These are phyloP conservation scores for Aplosporella prunicola DNA, from an alignment of 2,329 filamentous ascomycete genomes.

Conservation along the genomic window DNA sequence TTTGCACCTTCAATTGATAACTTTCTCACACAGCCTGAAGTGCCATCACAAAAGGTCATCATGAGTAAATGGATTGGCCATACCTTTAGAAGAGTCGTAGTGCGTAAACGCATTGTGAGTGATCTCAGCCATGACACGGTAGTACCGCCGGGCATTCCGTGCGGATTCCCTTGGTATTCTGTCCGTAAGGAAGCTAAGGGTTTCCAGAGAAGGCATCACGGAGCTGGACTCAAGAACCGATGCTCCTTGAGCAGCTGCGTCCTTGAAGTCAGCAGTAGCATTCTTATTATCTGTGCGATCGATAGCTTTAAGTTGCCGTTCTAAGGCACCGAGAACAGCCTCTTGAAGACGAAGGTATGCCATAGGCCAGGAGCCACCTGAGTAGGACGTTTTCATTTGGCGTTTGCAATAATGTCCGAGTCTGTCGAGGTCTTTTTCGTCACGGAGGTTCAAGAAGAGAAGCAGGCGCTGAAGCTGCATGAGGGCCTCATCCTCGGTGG, in stretches of 20 bases:
- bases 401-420: slow-evolving; percentile 32
- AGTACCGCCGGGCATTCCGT: slow-evolving; percentile 23
- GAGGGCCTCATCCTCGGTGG: slow-evolving; percentile 29
- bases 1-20: too few species aligned
- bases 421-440: slow-evolving; percentile 30
- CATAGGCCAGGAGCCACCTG: slow-evolving; percentile 29
- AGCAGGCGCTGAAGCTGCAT: slow-evolving; percentile 34
- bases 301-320: slow-evolving; percentile 16
- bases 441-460: slow-evolving; percentile 32
- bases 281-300: too few species aligned
- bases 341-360: slow-evolving; percentile 34
- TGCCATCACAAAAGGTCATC: too few species aligned
- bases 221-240: slow-evolving; percentile 1
- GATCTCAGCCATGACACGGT: slow-evolving; percentile 13
- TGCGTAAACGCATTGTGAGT: background rate
- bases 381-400: slow-evolving; percentile 23
- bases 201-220: slow-evolving; percentile 4
- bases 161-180: slow-evolving; percentile 27
- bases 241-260: too few species aligned
- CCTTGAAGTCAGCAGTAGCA: too few species aligned
- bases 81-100: too few species aligned
- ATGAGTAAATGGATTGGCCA: too few species aligned
- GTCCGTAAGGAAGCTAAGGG: slow-evolving; percentile 22
- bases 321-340: slow-evolving; percentile 28
- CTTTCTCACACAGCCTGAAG: too few species aligned